Percentiles rank a stretch among this genome's conserved stretches.
These are phyloP conservation scores for Cochlearia excelsa DNA, from an alignment of 345 rosid species.

Conservation along the genomic window DNA sequence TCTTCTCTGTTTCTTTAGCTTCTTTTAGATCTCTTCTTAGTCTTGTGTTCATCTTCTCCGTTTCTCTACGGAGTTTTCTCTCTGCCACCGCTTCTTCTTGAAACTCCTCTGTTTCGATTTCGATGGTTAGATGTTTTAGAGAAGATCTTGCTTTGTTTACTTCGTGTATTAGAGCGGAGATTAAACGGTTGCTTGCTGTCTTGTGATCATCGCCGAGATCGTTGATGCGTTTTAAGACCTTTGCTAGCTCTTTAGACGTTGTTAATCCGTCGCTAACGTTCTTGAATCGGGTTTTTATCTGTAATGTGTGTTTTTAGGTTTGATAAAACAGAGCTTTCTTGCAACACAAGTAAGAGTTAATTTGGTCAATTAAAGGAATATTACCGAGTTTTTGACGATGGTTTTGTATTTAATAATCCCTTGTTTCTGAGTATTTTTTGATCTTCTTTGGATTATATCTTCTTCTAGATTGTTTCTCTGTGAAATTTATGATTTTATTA, in stretches of 20 bases:
- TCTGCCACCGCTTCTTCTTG: slow-evolving; percentile 64
- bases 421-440: slow-evolving; percentile 18
- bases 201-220: slow-evolving; percentile 53
- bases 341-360: neutral
- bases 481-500: too few species aligned
- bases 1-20: slow-evolving; percentile 44
- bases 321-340: neutral
- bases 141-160: slow-evolving; percentile 56
- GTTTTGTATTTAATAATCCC: slow-evolving; percentile 22
- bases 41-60: slow-evolving; percentile 86
- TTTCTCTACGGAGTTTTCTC: slow-evolving; percentile 60
- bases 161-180: slow-evolving; percentile 63
- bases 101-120: slow-evolving; percentile 37
- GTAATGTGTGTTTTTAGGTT: slow-evolving; percentile 17
- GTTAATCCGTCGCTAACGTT: slow-evolving; percentile 56
- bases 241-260: slow-evolving; percentile 73
- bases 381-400: slow-evolving; percentile 24
- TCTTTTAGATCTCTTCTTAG: slow-evolving; percentile 70
- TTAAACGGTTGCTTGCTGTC: slow-evolving; percentile 47
- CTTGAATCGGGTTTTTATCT: slow-evolving; percentile 65
- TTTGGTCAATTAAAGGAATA: neutral
- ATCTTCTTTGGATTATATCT: neutral
- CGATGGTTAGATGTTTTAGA: slow-evolving; percentile 53
- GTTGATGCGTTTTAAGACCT: slow-evolving; percentile 61
- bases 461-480: slow-evolving; percentile 6